Conservation (phyloP, 257 asterid species). For the Solanum infundibuliforme region DNA sequence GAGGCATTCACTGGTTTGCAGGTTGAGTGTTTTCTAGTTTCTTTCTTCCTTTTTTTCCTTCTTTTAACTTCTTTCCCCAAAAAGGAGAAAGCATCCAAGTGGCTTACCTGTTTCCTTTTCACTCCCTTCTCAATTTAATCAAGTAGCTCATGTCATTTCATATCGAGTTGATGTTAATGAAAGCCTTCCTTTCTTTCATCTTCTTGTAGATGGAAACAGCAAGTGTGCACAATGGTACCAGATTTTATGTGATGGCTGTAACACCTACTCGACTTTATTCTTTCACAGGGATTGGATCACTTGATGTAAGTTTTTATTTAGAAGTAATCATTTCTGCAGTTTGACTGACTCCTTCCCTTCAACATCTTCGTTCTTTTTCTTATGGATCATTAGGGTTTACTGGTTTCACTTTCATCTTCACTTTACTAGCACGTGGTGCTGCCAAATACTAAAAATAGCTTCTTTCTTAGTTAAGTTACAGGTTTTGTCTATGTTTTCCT, state of each 20-base stretch:
- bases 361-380: background rate
- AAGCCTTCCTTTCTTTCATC: background rate
- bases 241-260: constrained; percentile 94
- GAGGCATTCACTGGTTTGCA: constrained; percentile 92
- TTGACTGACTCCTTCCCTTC: background rate
- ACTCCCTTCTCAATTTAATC: background rate
- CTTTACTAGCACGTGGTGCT: background rate
- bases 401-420: background rate
- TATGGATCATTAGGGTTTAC: background rate
- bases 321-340: background rate
- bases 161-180: background rate
- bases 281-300: constrained; percentile 80
- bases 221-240: constrained; percentile 41
- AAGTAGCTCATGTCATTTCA: background rate
- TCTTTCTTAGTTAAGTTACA: background rate
- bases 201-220: constrained; percentile 87
- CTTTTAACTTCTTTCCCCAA: background rate
- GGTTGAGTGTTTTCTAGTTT: constrained; percentile 29
- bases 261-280: constrained; percentile 97
- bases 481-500: background rate
- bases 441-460: background rate
- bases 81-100: background rate
- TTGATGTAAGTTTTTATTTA: constrained; percentile 52
- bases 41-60: background rate
- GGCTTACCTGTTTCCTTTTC: background rate